Conservation (phyloP, 2,329 filamentous ascomycete species). For the Ilyonectria mors-panacis region DNA sequence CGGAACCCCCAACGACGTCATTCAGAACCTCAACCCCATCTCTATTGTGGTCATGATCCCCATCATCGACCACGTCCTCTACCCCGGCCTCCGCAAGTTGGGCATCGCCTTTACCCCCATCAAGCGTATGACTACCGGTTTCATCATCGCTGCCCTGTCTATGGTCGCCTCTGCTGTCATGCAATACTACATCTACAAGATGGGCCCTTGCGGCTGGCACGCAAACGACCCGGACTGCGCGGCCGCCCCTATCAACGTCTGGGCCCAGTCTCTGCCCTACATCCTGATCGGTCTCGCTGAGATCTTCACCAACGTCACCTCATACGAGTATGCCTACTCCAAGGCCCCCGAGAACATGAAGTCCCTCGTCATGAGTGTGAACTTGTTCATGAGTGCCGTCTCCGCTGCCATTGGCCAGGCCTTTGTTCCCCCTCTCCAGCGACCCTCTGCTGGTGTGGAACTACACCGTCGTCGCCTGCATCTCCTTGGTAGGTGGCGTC, state of each 20-base stretch:
- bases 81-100: constrained; percentile 75
- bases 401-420: constrained; percentile 80
- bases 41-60: constrained; percentile 83
- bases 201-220: constrained; percentile 71
- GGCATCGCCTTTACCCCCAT: constrained; percentile 80
- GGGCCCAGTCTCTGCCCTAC: constrained; percentile 68
- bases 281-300: constrained; percentile 67
- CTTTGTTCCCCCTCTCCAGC: constrained; percentile 71
- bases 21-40: constrained; percentile 83
- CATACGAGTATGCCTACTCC: constrained; percentile 83
- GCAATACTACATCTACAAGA: constrained; percentile 75
- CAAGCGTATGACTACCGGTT: constrained; percentile 81
- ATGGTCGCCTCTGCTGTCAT: constrained; percentile 72
- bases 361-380: constrained; percentile 79
- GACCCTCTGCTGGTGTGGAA: constrained; percentile 81
- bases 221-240: constrained; percentile 64
- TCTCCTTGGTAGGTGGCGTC: constrained; percentile 73
- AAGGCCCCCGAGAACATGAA: constrained; percentile 87
- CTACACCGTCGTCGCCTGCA: constrained; percentile 74
- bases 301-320: constrained; percentile 70
- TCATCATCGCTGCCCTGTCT: constrained; percentile 74
- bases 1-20: constrained; percentile 83
- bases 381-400: constrained; percentile 80
- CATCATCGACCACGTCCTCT: constrained; percentile 77
- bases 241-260: constrained; percentile 75